These are phyloP conservation scores for Arctostaphylos glauca DNA, from an alignment of 148 eudicot genomes.

Conservation along the genomic window DNA sequence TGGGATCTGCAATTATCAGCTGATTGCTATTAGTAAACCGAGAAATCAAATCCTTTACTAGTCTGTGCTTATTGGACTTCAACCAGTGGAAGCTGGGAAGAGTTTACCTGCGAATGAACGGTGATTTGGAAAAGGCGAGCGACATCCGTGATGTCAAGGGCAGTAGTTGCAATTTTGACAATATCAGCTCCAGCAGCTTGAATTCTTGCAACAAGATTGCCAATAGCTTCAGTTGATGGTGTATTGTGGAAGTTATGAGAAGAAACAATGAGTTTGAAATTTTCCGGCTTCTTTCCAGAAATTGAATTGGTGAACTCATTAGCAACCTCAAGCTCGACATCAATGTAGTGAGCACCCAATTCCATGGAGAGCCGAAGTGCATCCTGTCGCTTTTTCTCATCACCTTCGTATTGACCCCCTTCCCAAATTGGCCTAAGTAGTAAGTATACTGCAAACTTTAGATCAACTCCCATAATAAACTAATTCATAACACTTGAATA, in stretches of 20 bases:
- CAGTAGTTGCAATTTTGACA: constrained; percentile 86
- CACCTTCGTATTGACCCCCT: constrained; percentile 64
- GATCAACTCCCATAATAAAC: too few relatives aligned
- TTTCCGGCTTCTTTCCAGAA: constrained; percentile 43
- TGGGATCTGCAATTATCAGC: constrained; percentile 49
- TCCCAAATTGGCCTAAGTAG: constrained; percentile 56
- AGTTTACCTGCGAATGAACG: constrained; percentile 63
- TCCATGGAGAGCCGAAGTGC: constrained; percentile 57
- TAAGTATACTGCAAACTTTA: background rate
- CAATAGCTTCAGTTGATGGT: constrained; percentile 67
- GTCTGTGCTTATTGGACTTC: too few relatives aligned
- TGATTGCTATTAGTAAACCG: background rate
- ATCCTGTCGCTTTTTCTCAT: constrained; percentile 43
- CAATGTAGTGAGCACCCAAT: constrained; percentile 65
- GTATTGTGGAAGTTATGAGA: constrained; percentile 76
- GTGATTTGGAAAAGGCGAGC: constrained; percentile 73
- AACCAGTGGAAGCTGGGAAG: too few relatives aligned
- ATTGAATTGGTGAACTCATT: constrained; percentile 53
- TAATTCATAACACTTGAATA: too few relatives aligned
- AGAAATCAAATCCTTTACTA: too few relatives aligned
- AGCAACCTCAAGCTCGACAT: constrained; percentile 63
- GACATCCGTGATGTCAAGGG: constrained; percentile 65
- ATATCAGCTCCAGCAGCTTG: constrained; percentile 88
- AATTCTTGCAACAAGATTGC: constrained; percentile 65
- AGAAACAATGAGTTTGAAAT: constrained; percentile 67